phyloP scores from a whole-genome alignment of 345 rosid species.

The Euphorbia pulcherrima region DNA sequence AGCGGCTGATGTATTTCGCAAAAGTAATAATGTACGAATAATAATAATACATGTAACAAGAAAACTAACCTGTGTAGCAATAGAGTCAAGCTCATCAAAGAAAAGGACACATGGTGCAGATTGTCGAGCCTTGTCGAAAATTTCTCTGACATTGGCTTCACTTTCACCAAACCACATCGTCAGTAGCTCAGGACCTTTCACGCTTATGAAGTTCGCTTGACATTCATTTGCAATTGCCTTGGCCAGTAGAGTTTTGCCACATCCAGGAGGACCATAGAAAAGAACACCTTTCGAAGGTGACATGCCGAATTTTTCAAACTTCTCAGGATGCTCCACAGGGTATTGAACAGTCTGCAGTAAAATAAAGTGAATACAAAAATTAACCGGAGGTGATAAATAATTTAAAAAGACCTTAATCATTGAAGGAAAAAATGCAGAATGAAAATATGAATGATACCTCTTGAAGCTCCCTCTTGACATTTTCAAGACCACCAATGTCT shows the following conservation, averaged over 20 bases:
- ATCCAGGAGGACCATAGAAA: conserved; percentile 70
- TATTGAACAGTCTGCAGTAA: conserved; percentile 57
- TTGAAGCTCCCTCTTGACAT: conserved; percentile 67
- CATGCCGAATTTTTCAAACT: conserved; percentile 74
- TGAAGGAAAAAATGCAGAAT: too few relatives aligned
- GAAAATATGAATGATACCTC: conserved; percentile 39
- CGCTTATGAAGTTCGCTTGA: conserved; percentile 69
- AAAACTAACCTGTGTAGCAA: conserved; percentile 62
- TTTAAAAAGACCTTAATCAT: background rate
- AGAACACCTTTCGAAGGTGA: conserved; percentile 75
- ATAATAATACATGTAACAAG: too few relatives aligned
- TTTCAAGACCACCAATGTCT: conserved; percentile 71
- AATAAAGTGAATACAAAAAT: background rate
- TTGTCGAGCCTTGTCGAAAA: conserved; percentile 64
- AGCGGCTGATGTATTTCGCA: too few relatives aligned
- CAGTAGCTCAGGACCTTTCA: conserved; percentile 69
- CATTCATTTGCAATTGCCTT: conserved; percentile 69
- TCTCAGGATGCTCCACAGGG: conserved; percentile 84
- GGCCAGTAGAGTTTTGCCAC: conserved; percentile 66
- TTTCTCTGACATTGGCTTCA: conserved; percentile 70
- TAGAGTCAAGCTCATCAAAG: conserved; percentile 77
- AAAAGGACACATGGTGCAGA: conserved; percentile 76
- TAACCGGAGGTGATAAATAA: background rate
- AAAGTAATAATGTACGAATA: too few relatives aligned
- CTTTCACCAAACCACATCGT: conserved; percentile 86